Base-by-base conservation (phyloP, 2,329 filamentous ascomycete species). In the Fusarium oligoseptatum region DNA sequence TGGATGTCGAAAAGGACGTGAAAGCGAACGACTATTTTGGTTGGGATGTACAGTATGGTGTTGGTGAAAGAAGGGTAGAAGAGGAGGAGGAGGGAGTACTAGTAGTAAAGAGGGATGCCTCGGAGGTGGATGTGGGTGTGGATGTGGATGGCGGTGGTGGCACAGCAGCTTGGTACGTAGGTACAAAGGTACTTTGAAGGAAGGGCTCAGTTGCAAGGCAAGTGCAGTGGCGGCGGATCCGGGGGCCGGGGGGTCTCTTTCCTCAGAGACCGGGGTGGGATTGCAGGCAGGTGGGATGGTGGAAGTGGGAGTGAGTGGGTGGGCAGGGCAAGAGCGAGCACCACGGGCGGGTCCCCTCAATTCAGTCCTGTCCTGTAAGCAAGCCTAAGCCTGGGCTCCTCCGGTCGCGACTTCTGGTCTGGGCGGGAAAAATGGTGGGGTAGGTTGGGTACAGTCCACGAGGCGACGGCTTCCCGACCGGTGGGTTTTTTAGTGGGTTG, bases 361-460 rank as follows among this genome's bases (percentile, higher is more conserved):
- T 50, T 27, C 45, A 34, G 10, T 50, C 15, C 22, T 14, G 14
- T 17, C n/a, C n/a, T 61, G 48, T 43, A 43, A 43, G 32, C 29
- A 10, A 32, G 29, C 34, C 34, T 36, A 58, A 60, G 65, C 39
- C 36, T 74, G 70, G 60, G 48, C 62, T 60, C 71, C 62, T 60
- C 67, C 68, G 70, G 58, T 64, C 68, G 71, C 73, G 72, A 72
- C 70, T 77, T 72, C 72, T 77, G 52, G 67, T 77, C 70, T 72
- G 71, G 74, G 71, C 64, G 50, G 57, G 24, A 62, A 62, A 66
- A 60, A 60, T 61, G 66, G 72, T 70, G 72, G 69, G 69, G 72
- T 72, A 66, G 17, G 72, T 75, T 75, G 72, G 66, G 63, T 66
- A 72, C 68, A 74, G 60, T 72, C 71, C 43, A 74, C 52, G 52